Base-by-base conservation (phyloP, 805 yeast species). In the Lipomyces oligophaga region DNA sequence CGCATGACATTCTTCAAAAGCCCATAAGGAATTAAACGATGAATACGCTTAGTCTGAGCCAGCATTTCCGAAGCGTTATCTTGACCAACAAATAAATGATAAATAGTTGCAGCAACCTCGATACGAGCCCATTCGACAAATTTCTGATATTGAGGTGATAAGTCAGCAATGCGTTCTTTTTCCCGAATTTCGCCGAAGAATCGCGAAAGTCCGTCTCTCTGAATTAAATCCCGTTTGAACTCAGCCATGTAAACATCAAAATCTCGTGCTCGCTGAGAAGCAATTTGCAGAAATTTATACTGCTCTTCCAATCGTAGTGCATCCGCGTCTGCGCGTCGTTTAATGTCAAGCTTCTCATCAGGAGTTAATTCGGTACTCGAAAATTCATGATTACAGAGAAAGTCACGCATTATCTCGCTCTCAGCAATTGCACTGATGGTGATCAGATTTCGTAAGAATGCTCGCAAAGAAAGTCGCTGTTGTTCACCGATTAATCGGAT, bases 41-140 rank as follows among this genome's bases (percentile, higher is more conserved):
- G 96, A 32, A 93, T 67, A 47, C 81, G 77, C 54, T 79, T 78
- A 26, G 84, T 68, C 60, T 86, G 87, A 10, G 76, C 73, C 58
- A 83, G 80, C 57, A 85, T 70, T 57, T 86, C 96, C 49, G 80
- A 78, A 1, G 95, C 80, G 52, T 79, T 78, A 62, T 90, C 97
- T 43, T 78, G 81, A 1, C 90, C 93, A 20, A 90, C 69, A 57
- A 88, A 83, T 31, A 83, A 58, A 54, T 85, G 87, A 65, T 85
- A 89, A 2, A 90, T 67, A 0, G 95, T 82, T 0, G 95, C 84
- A 0, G 97, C 86, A 6, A 86, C 65, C 62, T 88, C 90, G 8
- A 90, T 76, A 51, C 87, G 79, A 50, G 83, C 77, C 86, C 96
- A 83, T 57, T 85, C 87, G 34, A 86, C 71, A 54, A 89, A 81